Evolutionary conservation across 2,329 filamentous ascomycete genomes (phyloP).

Genomic region (Periconia macrospinosa): DNA sequence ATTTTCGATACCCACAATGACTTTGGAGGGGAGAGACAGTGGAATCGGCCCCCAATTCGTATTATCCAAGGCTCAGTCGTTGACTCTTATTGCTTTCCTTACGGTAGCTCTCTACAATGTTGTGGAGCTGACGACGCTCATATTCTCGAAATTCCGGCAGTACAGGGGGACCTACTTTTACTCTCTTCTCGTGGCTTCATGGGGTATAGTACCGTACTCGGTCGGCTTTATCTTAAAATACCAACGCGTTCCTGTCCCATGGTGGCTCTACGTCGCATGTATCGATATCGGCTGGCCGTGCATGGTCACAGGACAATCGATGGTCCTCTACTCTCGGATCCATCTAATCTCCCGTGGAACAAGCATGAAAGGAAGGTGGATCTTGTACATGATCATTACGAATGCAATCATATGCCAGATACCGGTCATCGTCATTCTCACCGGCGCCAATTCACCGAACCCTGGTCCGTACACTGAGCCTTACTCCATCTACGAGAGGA

Average conservation of each 20-base stretch:
- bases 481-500: conserved; percentile 37
- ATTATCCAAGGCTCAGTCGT: conserved; percentile 1
- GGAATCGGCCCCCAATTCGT: conserved; percentile 4
- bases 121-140: conserved; percentile 13
- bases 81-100: conserved; percentile 15
- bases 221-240: conserved; percentile 48
- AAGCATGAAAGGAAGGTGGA: conserved; percentile 25
- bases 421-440: conserved; percentile 56
- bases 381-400: conserved; percentile 58
- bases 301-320: conserved; percentile 62
- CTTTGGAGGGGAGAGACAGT: background rate
- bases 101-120: conserved; percentile 32
- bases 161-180: conserved; percentile 50
- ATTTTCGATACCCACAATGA: background rate
- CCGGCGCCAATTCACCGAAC: conserved; percentile 45
- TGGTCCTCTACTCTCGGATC: conserved; percentile 62
- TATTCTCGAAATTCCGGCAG: conserved; percentile 48
- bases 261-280: conserved; percentile 44
- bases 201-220: conserved; percentile 47
- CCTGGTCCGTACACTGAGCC: conserved; percentile 9
- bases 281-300: conserved; percentile 53
- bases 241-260: conserved; percentile 4
- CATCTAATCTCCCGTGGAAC: conserved; percentile 16
- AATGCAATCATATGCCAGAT: conserved; percentile 44
- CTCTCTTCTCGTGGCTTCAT: conserved; percentile 45